Conservation (phyloP, 139 green algal genomes). For the Chlamydomonas sphaeroides region DNA sequence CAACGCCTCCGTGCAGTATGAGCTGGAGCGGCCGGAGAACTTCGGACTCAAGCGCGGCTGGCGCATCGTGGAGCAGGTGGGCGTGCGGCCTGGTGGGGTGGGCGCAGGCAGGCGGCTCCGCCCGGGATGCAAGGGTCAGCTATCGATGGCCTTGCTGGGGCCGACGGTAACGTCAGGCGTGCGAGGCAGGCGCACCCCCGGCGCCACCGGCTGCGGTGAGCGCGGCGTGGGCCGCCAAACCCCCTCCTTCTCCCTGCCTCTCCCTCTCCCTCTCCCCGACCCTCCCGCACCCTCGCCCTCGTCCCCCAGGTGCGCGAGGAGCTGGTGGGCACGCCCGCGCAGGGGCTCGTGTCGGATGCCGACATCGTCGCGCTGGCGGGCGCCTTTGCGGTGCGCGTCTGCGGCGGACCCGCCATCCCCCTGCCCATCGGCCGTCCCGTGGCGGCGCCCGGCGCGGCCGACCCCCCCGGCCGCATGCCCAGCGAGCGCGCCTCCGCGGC, state of each 20-base stretch:
- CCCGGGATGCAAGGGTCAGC: too few species aligned
- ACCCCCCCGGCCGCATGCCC: conserved; percentile 79
- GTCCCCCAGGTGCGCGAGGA: conserved; percentile 39
- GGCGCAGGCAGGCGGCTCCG: too few species aligned
- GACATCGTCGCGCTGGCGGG: conserved; percentile 86
- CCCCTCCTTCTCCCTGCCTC: neutral
- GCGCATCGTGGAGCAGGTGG: conserved; percentile 59
- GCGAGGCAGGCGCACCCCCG: too few species aligned
- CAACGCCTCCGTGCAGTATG: conserved; percentile 87
- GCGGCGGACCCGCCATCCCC: conserved; percentile 74
- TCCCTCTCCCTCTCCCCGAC: too few species aligned
- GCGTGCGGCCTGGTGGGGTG: too few species aligned
- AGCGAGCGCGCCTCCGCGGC: conserved; percentile 63
- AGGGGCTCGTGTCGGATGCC: conserved; percentile 65
- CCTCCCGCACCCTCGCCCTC: neutral
- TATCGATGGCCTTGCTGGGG: too few species aligned
- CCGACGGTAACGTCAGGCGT: too few species aligned
- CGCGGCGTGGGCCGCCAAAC: too few species aligned
- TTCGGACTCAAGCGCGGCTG: conserved; percentile 86
- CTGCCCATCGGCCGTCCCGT: conserved; percentile 71
- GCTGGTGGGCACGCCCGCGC: conserved; percentile 71
- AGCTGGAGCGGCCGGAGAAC: conserved; percentile 89
- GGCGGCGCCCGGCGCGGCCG: conserved; percentile 47
- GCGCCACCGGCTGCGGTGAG: too few species aligned
- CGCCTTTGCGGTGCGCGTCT: conserved; percentile 72